phyloP scores from a whole-genome alignment of 305 asterid species.

The Fraxinus sp. region DNA sequence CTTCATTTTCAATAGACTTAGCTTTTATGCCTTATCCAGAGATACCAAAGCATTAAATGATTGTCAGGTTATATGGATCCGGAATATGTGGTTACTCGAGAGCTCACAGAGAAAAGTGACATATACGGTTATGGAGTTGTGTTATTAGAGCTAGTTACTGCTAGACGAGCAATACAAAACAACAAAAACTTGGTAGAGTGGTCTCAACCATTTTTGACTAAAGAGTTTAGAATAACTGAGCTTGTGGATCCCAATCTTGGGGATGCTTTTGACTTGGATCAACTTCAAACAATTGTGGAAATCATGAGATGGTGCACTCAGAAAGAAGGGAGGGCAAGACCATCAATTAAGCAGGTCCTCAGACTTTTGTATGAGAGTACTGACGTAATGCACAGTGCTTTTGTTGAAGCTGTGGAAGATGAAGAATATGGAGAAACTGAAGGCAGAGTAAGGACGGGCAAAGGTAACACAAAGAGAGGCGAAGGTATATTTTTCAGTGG shows the following conservation, averaged over 20 bases:
- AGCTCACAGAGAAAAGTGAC: conserved; percentile 93
- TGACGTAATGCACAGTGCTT: conserved; percentile 67
- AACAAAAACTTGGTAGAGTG: conserved; percentile 83
- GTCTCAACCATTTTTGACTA: conserved; percentile 50
- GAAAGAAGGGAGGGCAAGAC: conserved; percentile 73
- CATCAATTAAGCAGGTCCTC: conserved; percentile 88
- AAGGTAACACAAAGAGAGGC: conserved; percentile 40
- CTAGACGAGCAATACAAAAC: conserved; percentile 80
- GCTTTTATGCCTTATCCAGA: not conserved
- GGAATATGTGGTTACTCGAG: conserved; percentile 74
- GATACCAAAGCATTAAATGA: conserved; percentile 14
- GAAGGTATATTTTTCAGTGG: conserved; percentile 51
- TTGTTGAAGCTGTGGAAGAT: conserved; percentile 72
- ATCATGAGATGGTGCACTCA: conserved; percentile 78
- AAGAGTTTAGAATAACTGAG: conserved; percentile 58
- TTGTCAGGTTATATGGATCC: conserved; percentile 88
- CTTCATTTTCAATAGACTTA: not conserved
- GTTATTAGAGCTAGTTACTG: conserved; percentile 66
- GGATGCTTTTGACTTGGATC: conserved; percentile 67
- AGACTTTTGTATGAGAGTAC: conserved; percentile 79
- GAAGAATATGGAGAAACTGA: conserved; percentile 52
- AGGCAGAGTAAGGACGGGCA: conserved; percentile 54
- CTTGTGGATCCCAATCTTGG: conserved; percentile 71
- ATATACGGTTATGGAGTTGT: conserved; percentile 85
- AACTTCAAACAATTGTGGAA: conserved; percentile 59